These are phyloP conservation scores for Rhododendron molle DNA, from an alignment of 148 eudicot species.

Conservation along the genomic window DNA sequence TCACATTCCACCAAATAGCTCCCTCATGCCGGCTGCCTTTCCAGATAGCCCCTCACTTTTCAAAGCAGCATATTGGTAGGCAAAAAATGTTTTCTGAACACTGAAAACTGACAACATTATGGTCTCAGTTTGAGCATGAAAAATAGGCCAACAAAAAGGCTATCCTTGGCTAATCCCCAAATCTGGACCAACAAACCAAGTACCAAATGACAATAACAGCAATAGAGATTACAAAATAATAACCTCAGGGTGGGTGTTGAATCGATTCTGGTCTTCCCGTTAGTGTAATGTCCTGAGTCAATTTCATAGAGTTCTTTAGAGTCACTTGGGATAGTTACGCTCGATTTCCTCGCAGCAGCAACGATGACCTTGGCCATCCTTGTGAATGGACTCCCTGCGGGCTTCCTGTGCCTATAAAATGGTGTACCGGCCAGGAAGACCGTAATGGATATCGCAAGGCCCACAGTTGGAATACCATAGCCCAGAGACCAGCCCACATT, in stretches of 20 bases:
- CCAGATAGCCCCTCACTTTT: no score
- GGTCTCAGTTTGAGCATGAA: no score
- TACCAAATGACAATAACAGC: background rate
- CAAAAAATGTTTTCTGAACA: no score
- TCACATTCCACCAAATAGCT: no score
- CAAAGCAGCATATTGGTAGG: no score
- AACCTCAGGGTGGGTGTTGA: constrained; percentile 19
- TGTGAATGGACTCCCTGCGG: constrained; percentile 67
- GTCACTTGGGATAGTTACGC: constrained; percentile 35
- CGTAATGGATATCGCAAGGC: constrained; percentile 53
- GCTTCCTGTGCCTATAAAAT: constrained; percentile 58
- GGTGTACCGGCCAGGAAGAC: constrained; percentile 61
- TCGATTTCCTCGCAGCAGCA: constrained; percentile 56
- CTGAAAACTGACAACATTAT: no score
- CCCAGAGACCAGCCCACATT: constrained; percentile 88
- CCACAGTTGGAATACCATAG: constrained; percentile 67
- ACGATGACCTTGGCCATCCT: constrained; percentile 70
- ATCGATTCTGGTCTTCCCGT: constrained; percentile 50
- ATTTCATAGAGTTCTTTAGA: constrained; percentile 64
- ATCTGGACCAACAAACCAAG: no score
- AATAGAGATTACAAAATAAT: background rate
- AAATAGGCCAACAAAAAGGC: no score
- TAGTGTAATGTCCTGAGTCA: constrained; percentile 44
- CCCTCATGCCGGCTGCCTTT: no score
- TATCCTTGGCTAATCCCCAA: no score